phyloP scores from a whole-genome alignment of 345 rosid species.

The Kandelia obovata region DNA sequence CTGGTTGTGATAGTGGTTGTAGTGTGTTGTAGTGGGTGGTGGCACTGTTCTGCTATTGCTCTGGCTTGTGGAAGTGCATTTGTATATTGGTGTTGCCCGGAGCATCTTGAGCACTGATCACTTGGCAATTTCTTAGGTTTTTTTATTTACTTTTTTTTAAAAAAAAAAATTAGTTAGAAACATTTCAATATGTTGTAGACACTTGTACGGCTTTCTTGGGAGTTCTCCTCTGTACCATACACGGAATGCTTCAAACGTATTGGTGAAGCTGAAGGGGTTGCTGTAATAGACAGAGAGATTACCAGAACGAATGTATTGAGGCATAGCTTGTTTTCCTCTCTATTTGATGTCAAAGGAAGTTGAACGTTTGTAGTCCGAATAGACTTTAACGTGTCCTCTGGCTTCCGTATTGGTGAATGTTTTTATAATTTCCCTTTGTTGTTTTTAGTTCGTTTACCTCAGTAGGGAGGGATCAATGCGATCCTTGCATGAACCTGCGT shows the following conservation, averaged over 20 bases:
- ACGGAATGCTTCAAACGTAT: too few relatives aligned
- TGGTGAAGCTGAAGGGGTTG: too few relatives aligned
- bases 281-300: too few relatives aligned
- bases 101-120: slow-evolving; percentile 10
- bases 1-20: slow-evolving; percentile 9
- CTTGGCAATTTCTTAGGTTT: background rate
- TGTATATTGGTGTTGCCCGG: slow-evolving; percentile 16
- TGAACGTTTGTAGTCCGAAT: too few relatives aligned
- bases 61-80: slow-evolving; percentile 12
- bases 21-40: background rate
- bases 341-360: too few relatives aligned
- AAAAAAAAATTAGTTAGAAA: background rate
- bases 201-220: too few relatives aligned
- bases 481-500: background rate
- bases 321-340: too few relatives aligned
- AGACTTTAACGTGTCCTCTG: too few relatives aligned
- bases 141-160: background rate
- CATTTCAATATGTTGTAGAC: too few relatives aligned
- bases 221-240: too few relatives aligned
- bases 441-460: background rate
- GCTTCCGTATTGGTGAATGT: too few relatives aligned
- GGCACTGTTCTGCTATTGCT: slow-evolving; percentile 18
- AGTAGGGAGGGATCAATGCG: background rate
- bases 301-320: too few relatives aligned
- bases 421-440: background rate